Base-by-base conservation (phyloP, 2,329 filamentous ascomycete genomes). In the Talaromyces verruculosus region DNA sequence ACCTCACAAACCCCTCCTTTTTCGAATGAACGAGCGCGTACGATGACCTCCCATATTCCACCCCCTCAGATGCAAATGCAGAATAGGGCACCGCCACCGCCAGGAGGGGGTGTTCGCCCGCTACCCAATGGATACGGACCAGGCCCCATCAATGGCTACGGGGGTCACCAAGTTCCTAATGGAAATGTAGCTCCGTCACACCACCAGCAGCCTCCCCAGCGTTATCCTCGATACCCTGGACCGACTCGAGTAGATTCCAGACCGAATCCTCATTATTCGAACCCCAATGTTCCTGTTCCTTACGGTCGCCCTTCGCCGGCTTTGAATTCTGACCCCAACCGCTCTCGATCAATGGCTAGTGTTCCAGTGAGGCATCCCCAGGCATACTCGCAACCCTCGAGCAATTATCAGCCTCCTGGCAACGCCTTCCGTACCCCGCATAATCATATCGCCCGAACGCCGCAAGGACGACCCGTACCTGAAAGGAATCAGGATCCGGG, bases 401-500 rank as follows among this genome's bases (percentile, higher is more conserved):
- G 49, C 11, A 63, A 33, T 33, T 66, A 59, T 6, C 53, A 63
- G 4, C 41, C 81, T 72, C 88, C 91, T 30, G 89, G 90, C 61
- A 91, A 89, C 74, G 87, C 89, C 51, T 93, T 93, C 74, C 89
- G 93, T 64, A 90, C 93, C 71, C 88, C 90, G 67, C 90, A 88
- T 74, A 87, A 88, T 49, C 71, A 82, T 80, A 69, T 83, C 69
- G 89, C 92, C 68, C 96, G 92, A 59, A 99, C 95, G 2, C 92
- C 93, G 8, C 93, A 97, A 76, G 95, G 95, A 37, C 87, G 95
- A 67, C 84, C 95, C 41, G 93, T 99, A 8, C 95, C 95, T 1
- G 93, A 97, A 75, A 88, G 94, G 63, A 91, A 93, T 68, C 92
- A 96, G 65, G 94, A 98, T 72, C 94, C 98, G 78, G 88, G 95